Base-by-base conservation (phyloP, 257 asterid species). In the Penstemon newberryi region DNA sequence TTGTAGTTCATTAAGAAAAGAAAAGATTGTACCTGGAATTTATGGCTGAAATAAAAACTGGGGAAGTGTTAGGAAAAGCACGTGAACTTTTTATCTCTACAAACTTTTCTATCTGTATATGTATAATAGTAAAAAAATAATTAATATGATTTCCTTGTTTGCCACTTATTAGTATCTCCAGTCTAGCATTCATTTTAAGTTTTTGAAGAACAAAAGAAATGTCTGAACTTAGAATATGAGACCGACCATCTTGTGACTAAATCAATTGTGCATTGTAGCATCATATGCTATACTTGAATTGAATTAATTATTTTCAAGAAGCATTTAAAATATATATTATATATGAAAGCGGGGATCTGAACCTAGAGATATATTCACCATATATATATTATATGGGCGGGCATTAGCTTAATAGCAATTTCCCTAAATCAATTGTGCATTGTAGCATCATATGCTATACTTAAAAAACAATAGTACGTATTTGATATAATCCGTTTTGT, bases 121-220 rank as follows among this genome's bases (percentile, higher is more conserved):
- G 0, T 25, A 25, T 25, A 25, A 25, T 25, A 25, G 2, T 25
- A 0, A 25, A 25, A 1, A 25, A 25, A n/a, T n/a, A n/a, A n/a
- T n/a, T 25, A 25, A 25, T 50, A 36, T 73, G 54, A 70, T 73
- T 77, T 78, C 73, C 65, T 70, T 79, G 83, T 66, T 82, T 67
- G 75, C 86, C 85, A 84, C 80, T 80, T 67, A 15, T 57, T 57
- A 4, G 66, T 44, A 52, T 13, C 40, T 41, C 74, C 49, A 6
- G 58, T 69, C 66, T 46, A 57, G 47, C 47, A 69, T 69, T 58
- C 73, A 69, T 69, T 47, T 45, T 69, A 69, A 66, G 58, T 69
- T 69, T 57, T 45, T 56, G 15, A 44, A 69, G 66, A 63, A 69
- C 66, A 69, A 57, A 36, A 69, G 3, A 54, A 55, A 47, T 44